Evolutionary conservation across 257 asterid genomes (phyloP).

Genomic region (Hygrophila difformis): DNA sequence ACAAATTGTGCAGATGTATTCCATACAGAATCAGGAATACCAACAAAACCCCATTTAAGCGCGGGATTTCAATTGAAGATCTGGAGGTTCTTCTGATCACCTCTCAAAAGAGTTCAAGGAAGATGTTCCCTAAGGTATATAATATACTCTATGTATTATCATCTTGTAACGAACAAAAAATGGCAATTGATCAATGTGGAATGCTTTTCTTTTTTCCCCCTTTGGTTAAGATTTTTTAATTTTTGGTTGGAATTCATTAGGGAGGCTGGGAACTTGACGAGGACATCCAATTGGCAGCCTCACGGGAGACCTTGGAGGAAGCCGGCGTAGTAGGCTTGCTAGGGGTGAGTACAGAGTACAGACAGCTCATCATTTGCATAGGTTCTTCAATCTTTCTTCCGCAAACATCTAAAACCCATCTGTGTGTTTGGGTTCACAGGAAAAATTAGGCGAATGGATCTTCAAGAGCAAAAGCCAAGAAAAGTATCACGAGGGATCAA

Average conservation of each 20-base stretch:
- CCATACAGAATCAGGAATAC: constrained; percentile 55
- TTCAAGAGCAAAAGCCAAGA: constrained; percentile 96
- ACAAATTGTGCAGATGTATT: constrained; percentile 57
- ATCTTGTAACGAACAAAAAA: no score
- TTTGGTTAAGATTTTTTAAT: background rate
- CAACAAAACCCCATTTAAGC: constrained; percentile 24
- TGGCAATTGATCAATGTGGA: no score
- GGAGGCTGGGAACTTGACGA: constrained; percentile 99
- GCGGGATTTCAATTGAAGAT: constrained; percentile 39
- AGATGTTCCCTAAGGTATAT: constrained; percentile 95
- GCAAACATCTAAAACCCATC: background rate
- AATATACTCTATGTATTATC: no score
- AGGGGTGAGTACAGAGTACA: constrained; percentile 49
- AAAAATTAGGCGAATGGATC: constrained; percentile 69
- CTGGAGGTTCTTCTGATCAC: constrained; percentile 79
- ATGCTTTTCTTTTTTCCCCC: no score
- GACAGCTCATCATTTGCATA: no score
- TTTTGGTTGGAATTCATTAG: constrained; percentile 21
- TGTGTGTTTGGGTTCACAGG: constrained; percentile 33
- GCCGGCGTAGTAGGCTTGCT: constrained; percentile 75
- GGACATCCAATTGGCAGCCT: constrained; percentile 72
- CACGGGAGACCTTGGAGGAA: constrained; percentile 82
- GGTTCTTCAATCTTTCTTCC: no score
- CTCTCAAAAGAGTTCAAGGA: constrained; percentile 74
- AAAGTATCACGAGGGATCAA: constrained; percentile 65